Evolutionary conservation across 1,284 basidiomycete species (phyloP).

Genomic region (Apiotrichum domesticum): DNA sequence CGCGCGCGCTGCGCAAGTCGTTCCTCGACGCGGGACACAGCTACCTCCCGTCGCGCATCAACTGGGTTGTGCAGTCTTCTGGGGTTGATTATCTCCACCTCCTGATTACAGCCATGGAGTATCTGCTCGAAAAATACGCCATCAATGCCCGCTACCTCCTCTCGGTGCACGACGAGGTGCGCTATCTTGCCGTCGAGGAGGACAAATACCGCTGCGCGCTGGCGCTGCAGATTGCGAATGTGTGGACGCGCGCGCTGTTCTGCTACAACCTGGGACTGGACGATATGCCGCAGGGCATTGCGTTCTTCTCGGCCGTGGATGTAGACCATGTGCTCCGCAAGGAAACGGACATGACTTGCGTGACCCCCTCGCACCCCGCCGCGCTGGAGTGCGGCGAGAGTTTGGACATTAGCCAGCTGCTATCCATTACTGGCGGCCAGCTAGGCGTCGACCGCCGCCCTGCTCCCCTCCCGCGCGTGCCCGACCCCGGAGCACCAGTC

Average conservation of each 20-base stretch:
- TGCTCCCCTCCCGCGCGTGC: not conserved
- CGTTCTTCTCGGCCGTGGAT: conserved; percentile 96
- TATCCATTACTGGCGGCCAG: conserved; percentile 54
- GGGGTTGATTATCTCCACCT: conserved; percentile 98
- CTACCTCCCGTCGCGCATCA: conserved; percentile 94
- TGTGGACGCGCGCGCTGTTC: conserved; percentile 92
- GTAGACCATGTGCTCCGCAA: conserved; percentile 87
- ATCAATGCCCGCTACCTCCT: conserved; percentile 92
- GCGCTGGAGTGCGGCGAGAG: conserved; percentile 81
- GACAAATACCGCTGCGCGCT: conserved; percentile 83
- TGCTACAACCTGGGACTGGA: conserved; percentile 91
- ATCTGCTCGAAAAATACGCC: conserved; percentile 72
- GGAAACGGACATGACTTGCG: conserved; percentile 92
- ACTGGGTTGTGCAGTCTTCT: conserved; percentile 99
- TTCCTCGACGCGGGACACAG: conserved; percentile 63
- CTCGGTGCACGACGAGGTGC: conserved; percentile 94
- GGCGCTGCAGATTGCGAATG: conserved; percentile 91
- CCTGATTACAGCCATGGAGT: conserved; percentile 90
- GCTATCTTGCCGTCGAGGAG: conserved; percentile 82
- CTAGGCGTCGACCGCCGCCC: not conserved
- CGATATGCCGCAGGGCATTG: conserved; percentile 86
- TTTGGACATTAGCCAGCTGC: conserved; percentile 63
- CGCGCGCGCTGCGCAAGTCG: conserved; percentile 81
- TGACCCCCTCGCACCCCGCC: conserved; percentile 83
- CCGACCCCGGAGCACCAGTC: conserved; percentile 23